Conservation (phyloP, 345 rosid genomes). For the Kandelia obovata region DNA sequence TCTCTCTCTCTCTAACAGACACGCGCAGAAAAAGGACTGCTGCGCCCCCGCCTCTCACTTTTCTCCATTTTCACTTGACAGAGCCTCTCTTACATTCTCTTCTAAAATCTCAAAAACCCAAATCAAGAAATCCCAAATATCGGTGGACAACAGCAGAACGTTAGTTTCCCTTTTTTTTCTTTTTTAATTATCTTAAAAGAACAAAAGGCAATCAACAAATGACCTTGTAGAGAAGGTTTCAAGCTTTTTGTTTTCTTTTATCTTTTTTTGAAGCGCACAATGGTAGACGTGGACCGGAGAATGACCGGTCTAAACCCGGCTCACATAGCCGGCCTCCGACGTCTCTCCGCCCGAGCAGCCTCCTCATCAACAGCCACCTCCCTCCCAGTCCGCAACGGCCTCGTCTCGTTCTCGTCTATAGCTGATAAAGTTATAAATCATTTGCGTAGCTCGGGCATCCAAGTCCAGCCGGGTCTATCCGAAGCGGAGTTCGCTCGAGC, state of each 20-base stretch:
- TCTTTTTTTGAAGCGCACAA: slow-evolving; percentile 11
- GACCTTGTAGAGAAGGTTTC: too few species aligned
- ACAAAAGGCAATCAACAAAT: too few species aligned
- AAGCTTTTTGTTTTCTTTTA: too few species aligned
- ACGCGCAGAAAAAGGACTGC: not conserved
- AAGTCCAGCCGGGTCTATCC: slow-evolving; percentile 74
- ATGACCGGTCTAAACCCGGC: slow-evolving; percentile 85
- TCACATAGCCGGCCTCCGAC: slow-evolving; percentile 87
- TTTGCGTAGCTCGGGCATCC: slow-evolving; percentile 60
- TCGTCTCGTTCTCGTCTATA: slow-evolving; percentile 62
- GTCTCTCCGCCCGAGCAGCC: slow-evolving; percentile 88
- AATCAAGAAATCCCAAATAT: too few species aligned
- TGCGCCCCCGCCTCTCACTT: not conserved
- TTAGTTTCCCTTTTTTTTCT: too few species aligned
- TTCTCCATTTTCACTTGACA: slow-evolving; percentile 16
- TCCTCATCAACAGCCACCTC: slow-evolving; percentile 51
- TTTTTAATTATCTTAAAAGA: too few species aligned
- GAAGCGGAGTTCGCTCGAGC: slow-evolving; percentile 83
- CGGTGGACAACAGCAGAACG: too few species aligned
- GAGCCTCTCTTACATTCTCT: not conserved
- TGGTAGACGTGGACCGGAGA: slow-evolving; percentile 99
- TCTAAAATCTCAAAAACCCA: not conserved
- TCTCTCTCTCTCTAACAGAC: not conserved
- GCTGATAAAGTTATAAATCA: slow-evolving; percentile 76
- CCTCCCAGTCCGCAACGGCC: slow-evolving; percentile 56